Conservation (phyloP, 2,329 filamentous ascomycete species). For the Bimuria novae-zelandiae region DNA sequence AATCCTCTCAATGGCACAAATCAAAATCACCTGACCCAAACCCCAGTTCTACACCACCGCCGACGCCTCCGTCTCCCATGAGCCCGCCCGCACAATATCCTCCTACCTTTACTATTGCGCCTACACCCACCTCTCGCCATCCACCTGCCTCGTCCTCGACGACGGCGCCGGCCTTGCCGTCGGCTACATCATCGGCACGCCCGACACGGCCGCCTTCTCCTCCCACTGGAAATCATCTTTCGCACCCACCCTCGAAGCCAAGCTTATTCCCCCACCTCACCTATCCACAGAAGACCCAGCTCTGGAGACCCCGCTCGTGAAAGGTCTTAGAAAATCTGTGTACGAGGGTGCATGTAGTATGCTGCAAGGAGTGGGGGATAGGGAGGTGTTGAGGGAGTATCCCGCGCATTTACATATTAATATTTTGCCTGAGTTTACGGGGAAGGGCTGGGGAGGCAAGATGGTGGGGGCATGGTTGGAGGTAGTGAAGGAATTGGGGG, state of each 20-base stretch:
- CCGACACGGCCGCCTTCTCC: slow-evolving; percentile 32
- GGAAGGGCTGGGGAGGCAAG: slow-evolving; percentile 35
- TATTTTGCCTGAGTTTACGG: slow-evolving; percentile 40
- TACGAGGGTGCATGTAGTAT: slow-evolving; percentile 31
- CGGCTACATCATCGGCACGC: slow-evolving; percentile 46
- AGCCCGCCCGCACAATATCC: slow-evolving; percentile 36
- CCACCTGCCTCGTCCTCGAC: slow-evolving; percentile 44
- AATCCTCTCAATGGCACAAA: too few species aligned
- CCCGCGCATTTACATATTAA: slow-evolving; percentile 48
- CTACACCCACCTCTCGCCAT: slow-evolving; percentile 35
- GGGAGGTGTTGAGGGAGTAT: slow-evolving; percentile 28
- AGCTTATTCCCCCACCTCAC: slow-evolving; percentile 21
- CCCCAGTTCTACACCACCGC: slow-evolving; percentile 28
- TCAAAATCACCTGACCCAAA: not conserved
- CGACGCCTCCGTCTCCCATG: slow-evolving; percentile 24
- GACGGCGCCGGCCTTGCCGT: slow-evolving; percentile 37
- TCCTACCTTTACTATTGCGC: slow-evolving; percentile 40
- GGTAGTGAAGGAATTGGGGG: slow-evolving; percentile 26
- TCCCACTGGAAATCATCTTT: slow-evolving; percentile 35
- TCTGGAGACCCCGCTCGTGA: slow-evolving; percentile 27
- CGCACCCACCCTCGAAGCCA: slow-evolving; percentile 26
- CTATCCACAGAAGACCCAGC: slow-evolving; percentile 7
- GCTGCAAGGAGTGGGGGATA: slow-evolving; percentile 20
- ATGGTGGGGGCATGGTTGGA: slow-evolving; percentile 35
- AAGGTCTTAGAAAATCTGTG: slow-evolving; percentile 21